Evolutionary conservation across 345 rosid species (phyloP).

Genomic region (Mallotus nudiflorus): DNA sequence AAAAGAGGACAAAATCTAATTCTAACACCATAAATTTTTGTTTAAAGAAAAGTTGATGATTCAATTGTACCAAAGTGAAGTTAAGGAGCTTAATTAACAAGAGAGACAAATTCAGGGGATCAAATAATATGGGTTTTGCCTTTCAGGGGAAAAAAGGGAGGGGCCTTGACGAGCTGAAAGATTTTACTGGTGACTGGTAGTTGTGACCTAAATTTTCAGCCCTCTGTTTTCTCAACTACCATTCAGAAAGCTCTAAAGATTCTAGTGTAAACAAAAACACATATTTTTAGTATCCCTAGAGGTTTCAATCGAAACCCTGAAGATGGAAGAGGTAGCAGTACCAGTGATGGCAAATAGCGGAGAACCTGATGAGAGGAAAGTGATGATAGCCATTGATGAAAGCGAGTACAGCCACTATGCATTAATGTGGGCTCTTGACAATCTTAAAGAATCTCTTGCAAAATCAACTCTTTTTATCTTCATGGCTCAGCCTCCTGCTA

Average conservation of each 20-base stretch:
- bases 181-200: conserved; percentile 2
- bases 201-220: background rate
- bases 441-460: conserved; percentile 11
- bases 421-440: conserved; percentile 15
- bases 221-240: background rate
- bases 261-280: background rate
- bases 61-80: too few relatives aligned
- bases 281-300: background rate
- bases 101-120: too few relatives aligned
- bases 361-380: conserved; percentile 19
- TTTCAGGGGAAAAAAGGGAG: too few relatives aligned
- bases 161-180: too few relatives aligned
- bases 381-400: conserved; percentile 30
- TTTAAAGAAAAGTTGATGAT: too few relatives aligned
- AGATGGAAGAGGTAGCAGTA: conserved; percentile 14
- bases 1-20: too few relatives aligned
- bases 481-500: conserved; percentile 13
- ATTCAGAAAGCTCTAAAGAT: background rate
- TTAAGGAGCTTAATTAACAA: too few relatives aligned
- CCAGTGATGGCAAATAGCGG: background rate
- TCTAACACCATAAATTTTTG: too few relatives aligned
- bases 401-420: conserved; percentile 20
- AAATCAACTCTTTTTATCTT: conserved; percentile 12
- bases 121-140: too few relatives aligned
- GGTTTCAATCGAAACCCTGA: background rate